Evolutionary conservation across 2,329 filamentous ascomycete genomes (phyloP).

Genomic region (Arthrocladium fulminans): DNA sequence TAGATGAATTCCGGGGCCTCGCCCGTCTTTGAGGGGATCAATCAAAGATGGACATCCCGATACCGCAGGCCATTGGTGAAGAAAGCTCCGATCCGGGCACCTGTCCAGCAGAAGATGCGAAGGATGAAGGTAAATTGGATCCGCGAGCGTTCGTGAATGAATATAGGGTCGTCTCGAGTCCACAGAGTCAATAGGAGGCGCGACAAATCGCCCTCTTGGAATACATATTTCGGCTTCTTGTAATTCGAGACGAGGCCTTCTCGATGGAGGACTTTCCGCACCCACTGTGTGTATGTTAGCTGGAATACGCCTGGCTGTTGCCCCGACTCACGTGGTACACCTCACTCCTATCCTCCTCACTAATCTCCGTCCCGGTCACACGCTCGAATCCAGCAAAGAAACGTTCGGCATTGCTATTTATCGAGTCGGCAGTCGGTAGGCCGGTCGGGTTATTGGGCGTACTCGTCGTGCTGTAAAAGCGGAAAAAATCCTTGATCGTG

Average conservation of each 20-base stretch:
- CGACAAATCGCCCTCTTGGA: slow-evolving; percentile 6
- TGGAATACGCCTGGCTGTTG: not conserved
- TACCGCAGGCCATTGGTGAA: slow-evolving; percentile 8
- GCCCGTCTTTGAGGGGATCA: not conserved
- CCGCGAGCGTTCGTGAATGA: slow-evolving; percentile 13
- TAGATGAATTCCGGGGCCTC: slow-evolving; percentile 5
- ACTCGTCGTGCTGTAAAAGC: slow-evolving; percentile 14
- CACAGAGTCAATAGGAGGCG: slow-evolving; percentile 11
- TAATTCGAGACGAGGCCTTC: not conserved
- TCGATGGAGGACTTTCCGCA: not conserved
- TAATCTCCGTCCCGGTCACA: slow-evolving; percentile 10
- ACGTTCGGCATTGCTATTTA: slow-evolving; percentile 10
- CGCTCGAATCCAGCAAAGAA: slow-evolving; percentile 17
- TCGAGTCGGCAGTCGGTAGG: not conserved
- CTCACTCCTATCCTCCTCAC: slow-evolving; percentile 14
- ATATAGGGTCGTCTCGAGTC: slow-evolving; percentile 15
- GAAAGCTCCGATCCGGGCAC: slow-evolving; percentile 16
- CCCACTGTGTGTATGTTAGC: not conserved
- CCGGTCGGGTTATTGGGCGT: not conserved
- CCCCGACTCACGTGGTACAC: slow-evolving; percentile 12
- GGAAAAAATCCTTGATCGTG: slow-evolving; percentile 16
- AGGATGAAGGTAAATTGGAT: slow-evolving; percentile 13
- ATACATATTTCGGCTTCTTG: not conserved
- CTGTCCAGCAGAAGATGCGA: slow-evolving; percentile 16
- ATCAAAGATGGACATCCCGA: slow-evolving; percentile 9